A percentile compares a stretch with the other conserved stretches of the same genome.
Conservation (phyloP, 495 filamentous ascomycete species). For the Letharia lupina region DNA sequence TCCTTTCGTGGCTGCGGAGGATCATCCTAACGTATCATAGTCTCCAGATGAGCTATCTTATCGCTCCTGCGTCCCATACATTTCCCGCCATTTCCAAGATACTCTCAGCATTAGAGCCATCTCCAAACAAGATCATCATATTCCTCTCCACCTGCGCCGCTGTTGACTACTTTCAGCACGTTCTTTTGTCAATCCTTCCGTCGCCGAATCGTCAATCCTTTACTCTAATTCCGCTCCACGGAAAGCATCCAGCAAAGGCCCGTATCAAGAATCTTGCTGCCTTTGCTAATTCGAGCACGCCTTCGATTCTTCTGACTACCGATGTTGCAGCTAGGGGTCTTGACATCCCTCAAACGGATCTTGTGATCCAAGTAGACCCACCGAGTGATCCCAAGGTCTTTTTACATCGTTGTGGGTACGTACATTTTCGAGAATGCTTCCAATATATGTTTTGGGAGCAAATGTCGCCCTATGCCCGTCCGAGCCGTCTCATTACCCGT, state of each 20-base stretch:
- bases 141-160: conserved; percentile 91
- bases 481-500: neutral
- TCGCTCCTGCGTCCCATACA: conserved; percentile 66
- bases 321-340: conserved; percentile 81
- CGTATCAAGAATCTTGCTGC: conserved; percentile 71
- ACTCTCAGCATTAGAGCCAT: conserved; percentile 56
- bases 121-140: conserved; percentile 75
- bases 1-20: neutral
- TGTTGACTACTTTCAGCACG: conserved; percentile 83
- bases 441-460: neutral
- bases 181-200: conserved; percentile 59
- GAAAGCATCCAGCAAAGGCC: conserved; percentile 73
- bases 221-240: conserved; percentile 71
- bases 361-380: conserved; percentile 87
- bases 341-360: conserved; percentile 90
- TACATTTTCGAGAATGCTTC: neutral
- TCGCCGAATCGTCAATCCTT: conserved; percentile 45
- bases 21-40: conserved; percentile 26
- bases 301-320: conserved; percentile 77
- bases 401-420: conserved; percentile 69
- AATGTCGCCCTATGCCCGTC: neutral
- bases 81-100: conserved; percentile 63
- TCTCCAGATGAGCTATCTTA: conserved; percentile 84
- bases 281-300: conserved; percentile 58
- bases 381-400: conserved; percentile 91